These are phyloP conservation scores for Elsinoe arachidis DNA, from an alignment of 2,329 filamentous ascomycete genomes.

Conservation along the genomic window DNA sequence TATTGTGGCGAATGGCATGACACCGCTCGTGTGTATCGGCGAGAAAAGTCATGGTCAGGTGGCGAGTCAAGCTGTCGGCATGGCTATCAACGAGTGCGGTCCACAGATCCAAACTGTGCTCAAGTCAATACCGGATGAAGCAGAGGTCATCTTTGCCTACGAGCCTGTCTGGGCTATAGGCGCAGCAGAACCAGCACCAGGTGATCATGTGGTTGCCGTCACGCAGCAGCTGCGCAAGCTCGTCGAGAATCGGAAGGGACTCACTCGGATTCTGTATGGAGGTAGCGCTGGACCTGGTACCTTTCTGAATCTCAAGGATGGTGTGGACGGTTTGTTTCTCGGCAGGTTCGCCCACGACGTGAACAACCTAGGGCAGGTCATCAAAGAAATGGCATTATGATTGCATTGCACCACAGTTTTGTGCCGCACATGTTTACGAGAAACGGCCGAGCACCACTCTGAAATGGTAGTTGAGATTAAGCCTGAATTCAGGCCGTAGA, in stretches of 20 bases:
- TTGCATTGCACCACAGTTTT: neutral
- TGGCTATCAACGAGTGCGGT: conserved; percentile 57
- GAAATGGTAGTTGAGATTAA: neutral
- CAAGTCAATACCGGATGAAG: conserved; percentile 48
- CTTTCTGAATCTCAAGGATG: conserved; percentile 57
- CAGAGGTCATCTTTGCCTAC: conserved; percentile 70
- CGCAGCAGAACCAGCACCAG: conserved; percentile 59
- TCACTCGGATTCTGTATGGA: conserved; percentile 67
- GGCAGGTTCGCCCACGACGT: conserved; percentile 75
- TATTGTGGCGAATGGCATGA: conserved; percentile 58
- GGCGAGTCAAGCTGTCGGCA: conserved; percentile 43
- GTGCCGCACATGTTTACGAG: neutral
- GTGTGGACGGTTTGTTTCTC: conserved; percentile 71
- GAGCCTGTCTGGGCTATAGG: conserved; percentile 89
- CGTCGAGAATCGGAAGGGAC: conserved; percentile 44
- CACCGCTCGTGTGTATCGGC: conserved; percentile 73
- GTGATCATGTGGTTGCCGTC: conserved; percentile 64
- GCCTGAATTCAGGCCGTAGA: neutral
- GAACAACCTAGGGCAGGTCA: conserved; percentile 60
- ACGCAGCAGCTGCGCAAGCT: conserved; percentile 55
- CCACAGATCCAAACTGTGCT: conserved; percentile 59
- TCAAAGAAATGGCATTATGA: conserved; percentile 54
- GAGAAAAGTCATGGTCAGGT: conserved; percentile 46
- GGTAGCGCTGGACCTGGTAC: conserved; percentile 74
- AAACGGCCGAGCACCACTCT: neutral